Percentiles rank a stretch among this genome's conserved stretches.
Conservation (phyloP, 2,329 filamentous ascomycete species). For the Juglanconis juglandina region DNA sequence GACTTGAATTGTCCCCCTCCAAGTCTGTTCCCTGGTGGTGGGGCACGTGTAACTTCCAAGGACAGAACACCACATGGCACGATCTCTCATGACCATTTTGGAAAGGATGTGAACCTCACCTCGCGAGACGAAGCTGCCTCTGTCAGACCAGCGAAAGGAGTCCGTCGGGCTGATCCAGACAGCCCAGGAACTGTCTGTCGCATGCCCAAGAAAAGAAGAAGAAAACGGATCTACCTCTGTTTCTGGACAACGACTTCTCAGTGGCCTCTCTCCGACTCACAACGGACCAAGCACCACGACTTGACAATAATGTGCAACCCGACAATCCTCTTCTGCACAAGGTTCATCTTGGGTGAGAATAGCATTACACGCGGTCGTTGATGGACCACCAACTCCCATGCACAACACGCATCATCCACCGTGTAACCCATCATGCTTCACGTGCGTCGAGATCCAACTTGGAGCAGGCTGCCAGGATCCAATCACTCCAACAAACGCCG, state of each 20-base stretch:
- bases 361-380: neutral
- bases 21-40: neutral
- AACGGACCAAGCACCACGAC: neutral
- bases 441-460: slow-evolving; percentile 7
- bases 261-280: too few relatives aligned
- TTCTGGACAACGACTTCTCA: too few relatives aligned
- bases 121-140: neutral
- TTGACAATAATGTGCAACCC: neutral
- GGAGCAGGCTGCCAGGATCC: neutral
- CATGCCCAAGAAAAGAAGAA: neutral
- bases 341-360: neutral
- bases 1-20: neutral
- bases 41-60: neutral
- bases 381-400: neutral
- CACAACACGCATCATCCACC: neutral
- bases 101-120: neutral
- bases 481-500: slow-evolving; percentile 1
- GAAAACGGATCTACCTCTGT: neutral
- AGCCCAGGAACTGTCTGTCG: neutral
- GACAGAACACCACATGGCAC: neutral
- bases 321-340: neutral
- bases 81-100: neutral
- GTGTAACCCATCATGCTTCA: slow-evolving; percentile 9
- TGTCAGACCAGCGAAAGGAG: too few relatives aligned
- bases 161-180: neutral